Conservation (phyloP, 169 alveolate genomes). For the Plasmodium sp. region DNA sequence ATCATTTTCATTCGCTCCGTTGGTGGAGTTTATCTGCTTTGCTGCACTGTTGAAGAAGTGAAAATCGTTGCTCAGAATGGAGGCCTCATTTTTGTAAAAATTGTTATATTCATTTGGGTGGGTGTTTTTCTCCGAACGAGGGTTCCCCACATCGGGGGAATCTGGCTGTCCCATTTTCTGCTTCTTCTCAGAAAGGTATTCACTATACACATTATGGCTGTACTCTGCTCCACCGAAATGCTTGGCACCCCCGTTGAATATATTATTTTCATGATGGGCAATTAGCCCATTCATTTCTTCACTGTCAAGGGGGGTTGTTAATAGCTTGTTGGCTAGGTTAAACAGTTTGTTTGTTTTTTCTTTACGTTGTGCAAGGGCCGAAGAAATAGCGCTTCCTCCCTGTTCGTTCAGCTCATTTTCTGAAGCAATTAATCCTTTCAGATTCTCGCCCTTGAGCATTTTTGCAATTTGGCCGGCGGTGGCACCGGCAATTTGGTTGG, state of each 20-base stretch:
- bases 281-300: background rate
- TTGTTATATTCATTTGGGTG: slow-evolving; percentile 10
- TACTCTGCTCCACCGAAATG: background rate
- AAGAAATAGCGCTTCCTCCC: background rate
- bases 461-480: slow-evolving; percentile 4
- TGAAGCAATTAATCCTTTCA: background rate
- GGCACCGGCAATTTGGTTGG: background rate
- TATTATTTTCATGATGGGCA: background rate
- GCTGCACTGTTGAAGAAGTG: background rate
- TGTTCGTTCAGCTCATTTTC: slow-evolving; percentile 24
- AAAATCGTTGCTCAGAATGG: slow-evolving; percentile 24
- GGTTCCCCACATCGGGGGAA: background rate
- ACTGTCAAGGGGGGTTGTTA: background rate
- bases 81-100: slow-evolving; percentile 14
- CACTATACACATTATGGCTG: background rate
- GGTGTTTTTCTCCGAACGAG: background rate
- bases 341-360: slow-evolving; percentile 16
- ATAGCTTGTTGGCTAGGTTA: slow-evolving; percentile 4
- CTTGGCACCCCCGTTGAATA: background rate
- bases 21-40: background rate
- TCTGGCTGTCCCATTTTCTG: slow-evolving; percentile 10
- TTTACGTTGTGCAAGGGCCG: background rate
- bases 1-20: slow-evolving; percentile 1
- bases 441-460: slow-evolving; percentile 7
- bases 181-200: background rate